These are phyloP conservation scores for Diophrys sp. DNA, from an alignment of 73 alveolate species.

Conservation along the genomic window DNA sequence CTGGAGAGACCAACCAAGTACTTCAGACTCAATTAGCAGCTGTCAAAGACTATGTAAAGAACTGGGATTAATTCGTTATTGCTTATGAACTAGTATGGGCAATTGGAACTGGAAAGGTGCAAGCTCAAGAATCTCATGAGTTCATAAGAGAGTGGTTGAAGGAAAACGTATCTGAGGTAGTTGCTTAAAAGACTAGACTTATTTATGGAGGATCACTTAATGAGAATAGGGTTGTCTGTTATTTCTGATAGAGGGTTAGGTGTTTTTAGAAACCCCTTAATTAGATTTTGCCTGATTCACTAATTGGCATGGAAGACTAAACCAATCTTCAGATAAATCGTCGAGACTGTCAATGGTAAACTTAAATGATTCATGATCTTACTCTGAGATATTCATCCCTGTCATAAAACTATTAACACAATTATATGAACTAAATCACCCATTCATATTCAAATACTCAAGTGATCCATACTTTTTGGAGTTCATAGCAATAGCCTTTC, in stretches of 20 bases:
- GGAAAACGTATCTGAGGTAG: conserved; percentile 48
- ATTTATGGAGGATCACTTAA: conserved; percentile 91
- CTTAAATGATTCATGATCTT: too few relatives aligned
- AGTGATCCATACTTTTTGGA: conserved; percentile 82
- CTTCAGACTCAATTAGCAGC: conserved; percentile 59
- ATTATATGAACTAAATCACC: conserved; percentile 6
- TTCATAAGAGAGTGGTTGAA: conserved; percentile 63
- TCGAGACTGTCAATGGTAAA: too few relatives aligned
- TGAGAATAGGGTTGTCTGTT: too few relatives aligned
- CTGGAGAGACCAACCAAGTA: conserved; percentile 58
- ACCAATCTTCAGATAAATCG: conserved; percentile 47
- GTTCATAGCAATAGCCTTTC: conserved; percentile 83
- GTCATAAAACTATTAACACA: conserved; percentile 45
- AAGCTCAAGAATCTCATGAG: conserved; percentile 71
- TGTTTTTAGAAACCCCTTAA: too few relatives aligned
- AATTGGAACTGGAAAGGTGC: conserved; percentile 66
- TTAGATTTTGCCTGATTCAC: conserved; percentile 60
- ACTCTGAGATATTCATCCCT: conserved; percentile 75
- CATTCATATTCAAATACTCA: conserved; percentile 21
- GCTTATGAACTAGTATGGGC: conserved; percentile 84
- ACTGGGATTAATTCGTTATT: conserved; percentile 62
- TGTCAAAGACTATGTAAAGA: conserved; percentile 43
- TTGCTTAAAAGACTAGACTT: conserved; percentile 63
- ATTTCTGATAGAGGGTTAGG: too few relatives aligned
- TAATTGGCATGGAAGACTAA: conserved; percentile 60